phyloP scores from a whole-genome alignment of 2,329 filamentous ascomycete genomes.

The Nothopassalora personata region DNA sequence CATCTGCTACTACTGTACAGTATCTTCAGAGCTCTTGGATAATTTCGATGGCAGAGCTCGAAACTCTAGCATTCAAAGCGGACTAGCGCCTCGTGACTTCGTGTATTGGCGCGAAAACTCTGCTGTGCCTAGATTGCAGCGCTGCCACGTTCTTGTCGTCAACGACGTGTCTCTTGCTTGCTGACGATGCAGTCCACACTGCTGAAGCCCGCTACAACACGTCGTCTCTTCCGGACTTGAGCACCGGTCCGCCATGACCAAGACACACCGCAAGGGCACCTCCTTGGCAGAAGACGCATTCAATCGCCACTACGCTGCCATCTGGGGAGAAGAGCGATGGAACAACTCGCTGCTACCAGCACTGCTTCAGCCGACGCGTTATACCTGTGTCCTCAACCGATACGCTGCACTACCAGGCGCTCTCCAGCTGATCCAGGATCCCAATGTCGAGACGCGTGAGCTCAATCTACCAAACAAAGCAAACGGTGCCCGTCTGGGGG shows the following conservation, averaged over 20 bases:
- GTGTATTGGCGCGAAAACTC: background rate
- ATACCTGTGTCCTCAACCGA: conserved; percentile 28
- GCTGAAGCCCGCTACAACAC: background rate
- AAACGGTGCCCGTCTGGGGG: background rate
- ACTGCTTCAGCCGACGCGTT: conserved; percentile 21
- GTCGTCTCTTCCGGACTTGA: background rate
- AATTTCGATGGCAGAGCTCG: background rate
- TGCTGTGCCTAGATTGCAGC: background rate
- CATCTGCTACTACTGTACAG: background rate
- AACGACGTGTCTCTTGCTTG: background rate
- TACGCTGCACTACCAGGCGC: conserved; percentile 19
- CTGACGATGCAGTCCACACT: background rate
- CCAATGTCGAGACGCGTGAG: conserved; percentile 7
- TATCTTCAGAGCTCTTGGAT: background rate
- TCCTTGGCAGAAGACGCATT: conserved; percentile 26
- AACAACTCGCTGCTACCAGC: conserved; percentile 24
- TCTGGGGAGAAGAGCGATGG: conserved; percentile 29
- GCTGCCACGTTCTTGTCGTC: background rate
- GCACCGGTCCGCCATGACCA: conserved; percentile 19
- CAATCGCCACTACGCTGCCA: conserved; percentile 28
- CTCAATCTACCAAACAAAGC: conserved; percentile 3
- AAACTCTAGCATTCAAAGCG: background rate
- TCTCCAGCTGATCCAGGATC: conserved; percentile 11
- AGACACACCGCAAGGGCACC: conserved; percentile 21
- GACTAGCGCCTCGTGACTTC: background rate